A percentile compares a stretch with the other conserved stretches of the same genome.
These are phyloP conservation scores for Fomitopsis betulina DNA, from an alignment of 1,284 basidiomycete genomes.

Conservation along the genomic window DNA sequence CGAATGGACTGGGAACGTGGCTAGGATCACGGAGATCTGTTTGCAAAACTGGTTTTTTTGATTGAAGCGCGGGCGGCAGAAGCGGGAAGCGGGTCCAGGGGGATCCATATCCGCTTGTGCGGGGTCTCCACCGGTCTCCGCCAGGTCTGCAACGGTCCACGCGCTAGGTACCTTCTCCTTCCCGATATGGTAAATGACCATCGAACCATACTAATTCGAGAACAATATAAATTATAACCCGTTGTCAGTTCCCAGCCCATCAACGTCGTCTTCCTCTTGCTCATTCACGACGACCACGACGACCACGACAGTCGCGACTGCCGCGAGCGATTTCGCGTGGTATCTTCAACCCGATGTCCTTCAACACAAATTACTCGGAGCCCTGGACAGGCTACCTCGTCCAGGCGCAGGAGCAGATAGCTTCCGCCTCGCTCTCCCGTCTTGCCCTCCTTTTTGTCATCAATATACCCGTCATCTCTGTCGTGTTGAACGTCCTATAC, in stretches of 20 bases:
- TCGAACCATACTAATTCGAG: slow-evolving; percentile 5
- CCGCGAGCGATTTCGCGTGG: neutral
- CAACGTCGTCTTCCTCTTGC: neutral
- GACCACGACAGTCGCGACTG: neutral
- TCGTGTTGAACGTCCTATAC: slow-evolving; percentile 55
- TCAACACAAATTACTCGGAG: slow-evolving; percentile 36
- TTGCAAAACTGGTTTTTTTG: too few species aligned
- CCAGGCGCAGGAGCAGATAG: slow-evolving; percentile 33
- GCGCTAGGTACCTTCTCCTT: neutral
- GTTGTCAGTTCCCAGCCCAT: neutral
- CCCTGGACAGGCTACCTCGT: slow-evolving; percentile 43
- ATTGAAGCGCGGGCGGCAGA: too few species aligned
- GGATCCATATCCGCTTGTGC: neutral
- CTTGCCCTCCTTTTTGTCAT: slow-evolving; percentile 29
- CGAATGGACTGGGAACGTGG: too few species aligned
- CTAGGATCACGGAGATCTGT: too few species aligned
- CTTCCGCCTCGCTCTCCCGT: slow-evolving; percentile 21
- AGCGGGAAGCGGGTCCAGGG: neutral
- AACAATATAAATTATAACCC: slow-evolving; percentile 5
- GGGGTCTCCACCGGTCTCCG: neutral
- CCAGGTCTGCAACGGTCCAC: neutral
- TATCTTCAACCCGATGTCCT: slow-evolving; percentile 26
- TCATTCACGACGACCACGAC: neutral
- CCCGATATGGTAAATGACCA: slow-evolving; percentile 6
- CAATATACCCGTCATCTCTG: slow-evolving; percentile 39